Percentiles rank a stretch among this genome's conserved stretches.
These are phyloP conservation scores for Camellia granthamiana DNA, from an alignment of 148 eudicot genomes.

Conservation along the genomic window DNA sequence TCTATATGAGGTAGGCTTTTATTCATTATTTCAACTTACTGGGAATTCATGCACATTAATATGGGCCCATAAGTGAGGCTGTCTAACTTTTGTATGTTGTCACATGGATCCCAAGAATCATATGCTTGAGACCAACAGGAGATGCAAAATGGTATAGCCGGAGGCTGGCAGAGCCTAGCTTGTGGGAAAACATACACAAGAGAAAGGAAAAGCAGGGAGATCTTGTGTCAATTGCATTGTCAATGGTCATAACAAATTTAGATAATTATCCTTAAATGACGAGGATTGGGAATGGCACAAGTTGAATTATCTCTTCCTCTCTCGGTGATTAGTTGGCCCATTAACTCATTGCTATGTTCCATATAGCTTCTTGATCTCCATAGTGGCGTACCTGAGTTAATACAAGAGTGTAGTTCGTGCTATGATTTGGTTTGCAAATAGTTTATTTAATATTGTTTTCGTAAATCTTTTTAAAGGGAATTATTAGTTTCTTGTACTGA, in stretches of 20 bases:
- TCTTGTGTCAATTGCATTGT: background rate
- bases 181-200: background rate
- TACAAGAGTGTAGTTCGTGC: background rate
- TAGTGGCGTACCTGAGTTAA: background rate
- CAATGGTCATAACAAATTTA: background rate
- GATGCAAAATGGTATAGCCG: background rate
- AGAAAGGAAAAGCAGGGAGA: background rate
- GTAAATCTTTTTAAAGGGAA: background rate
- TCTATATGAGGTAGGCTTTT: slow-evolving; percentile 60
- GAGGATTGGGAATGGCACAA: background rate
- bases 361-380: background rate
- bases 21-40: background rate
- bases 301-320: background rate
- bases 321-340: background rate
- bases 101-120: background rate
- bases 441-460: background rate
- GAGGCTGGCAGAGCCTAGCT: background rate
- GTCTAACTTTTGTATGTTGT: background rate
- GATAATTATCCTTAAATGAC: background rate
- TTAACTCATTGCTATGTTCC: background rate
- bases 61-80: background rate
- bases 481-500: background rate
- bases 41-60: background rate
- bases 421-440: background rate
- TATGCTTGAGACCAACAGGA: background rate